Evolutionary conservation across 1,139 yeast species (phyloP).

Genomic region (Pichia sp.): DNA sequence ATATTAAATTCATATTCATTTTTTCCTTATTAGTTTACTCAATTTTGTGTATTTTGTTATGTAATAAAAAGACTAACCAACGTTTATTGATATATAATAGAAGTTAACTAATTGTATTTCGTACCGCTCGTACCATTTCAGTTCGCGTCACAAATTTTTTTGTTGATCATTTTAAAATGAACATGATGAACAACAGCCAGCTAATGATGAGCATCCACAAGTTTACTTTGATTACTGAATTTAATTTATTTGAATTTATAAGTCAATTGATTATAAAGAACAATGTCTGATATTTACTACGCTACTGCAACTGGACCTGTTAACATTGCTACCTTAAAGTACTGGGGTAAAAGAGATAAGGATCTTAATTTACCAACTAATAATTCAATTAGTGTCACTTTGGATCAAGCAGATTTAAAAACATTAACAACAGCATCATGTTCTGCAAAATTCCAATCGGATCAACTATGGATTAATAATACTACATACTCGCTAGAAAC

Average conservation of each 20-base stretch:
- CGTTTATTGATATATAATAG: no score
- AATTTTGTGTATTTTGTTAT: background rate
- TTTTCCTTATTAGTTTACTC: background rate
- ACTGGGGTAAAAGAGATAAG: slow-evolving; percentile 97
- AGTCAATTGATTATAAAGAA: background rate
- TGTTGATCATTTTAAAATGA: background rate
- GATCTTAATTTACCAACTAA: slow-evolving; percentile 87
- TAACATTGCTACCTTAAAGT: slow-evolving; percentile 82
- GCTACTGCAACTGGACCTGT: slow-evolving; percentile 96
- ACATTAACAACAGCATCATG: slow-evolving; percentile 88
- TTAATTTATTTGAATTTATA: no score
- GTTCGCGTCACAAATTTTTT: background rate
- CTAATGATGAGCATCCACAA: background rate
- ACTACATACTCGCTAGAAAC: slow-evolving; percentile 31
- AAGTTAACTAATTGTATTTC: no score
- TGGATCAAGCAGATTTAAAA: slow-evolving; percentile 82
- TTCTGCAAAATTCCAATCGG: slow-evolving; percentile 48
- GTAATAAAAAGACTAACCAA: background rate
- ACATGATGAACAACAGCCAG: no score
- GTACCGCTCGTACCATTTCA: background rate
- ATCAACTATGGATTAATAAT: slow-evolving; percentile 81
- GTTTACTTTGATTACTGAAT: no score
- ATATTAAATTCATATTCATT: background rate
- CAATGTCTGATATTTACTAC: slow-evolving; percentile 37
- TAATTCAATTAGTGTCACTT: slow-evolving; percentile 89